Evolutionary conservation across 2,329 filamentous ascomycete genomes (phyloP).

Genomic region (Ceratocystis cacaofunesta): DNA sequence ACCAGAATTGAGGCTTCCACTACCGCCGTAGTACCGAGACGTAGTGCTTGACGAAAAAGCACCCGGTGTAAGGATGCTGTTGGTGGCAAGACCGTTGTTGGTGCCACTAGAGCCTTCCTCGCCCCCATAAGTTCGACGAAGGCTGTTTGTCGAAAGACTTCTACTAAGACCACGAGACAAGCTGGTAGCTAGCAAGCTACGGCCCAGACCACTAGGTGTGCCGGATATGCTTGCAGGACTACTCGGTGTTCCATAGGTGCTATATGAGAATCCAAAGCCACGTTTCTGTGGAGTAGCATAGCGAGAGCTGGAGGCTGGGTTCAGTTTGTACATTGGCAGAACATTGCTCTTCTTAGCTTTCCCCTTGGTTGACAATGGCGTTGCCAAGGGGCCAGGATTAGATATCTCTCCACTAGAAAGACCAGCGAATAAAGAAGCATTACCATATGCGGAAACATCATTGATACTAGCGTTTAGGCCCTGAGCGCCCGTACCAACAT

Average conservation of each 20-base stretch:
- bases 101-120: slow-evolving; percentile 40
- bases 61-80: slow-evolving; percentile 67
- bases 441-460: slow-evolving; percentile 80
- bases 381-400: slow-evolving; percentile 81
- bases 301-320: slow-evolving; percentile 63
- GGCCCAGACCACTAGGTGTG: slow-evolving; percentile 51
- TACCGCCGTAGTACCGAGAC: slow-evolving; percentile 49
- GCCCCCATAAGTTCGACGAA: slow-evolving; percentile 65
- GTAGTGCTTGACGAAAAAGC: slow-evolving; percentile 60
- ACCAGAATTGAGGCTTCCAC: slow-evolving; percentile 41
- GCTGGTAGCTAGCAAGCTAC: slow-evolving; percentile 51
- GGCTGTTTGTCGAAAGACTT: slow-evolving; percentile 75
- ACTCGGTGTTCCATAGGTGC: slow-evolving; percentile 71
- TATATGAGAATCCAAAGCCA: slow-evolving; percentile 86
- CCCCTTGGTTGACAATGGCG: slow-evolving; percentile 60
- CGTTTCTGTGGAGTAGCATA: slow-evolving; percentile 73
- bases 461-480: slow-evolving; percentile 63
- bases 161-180: slow-evolving; percentile 61
- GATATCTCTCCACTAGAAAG: slow-evolving; percentile 45
- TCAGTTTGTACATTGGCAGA: slow-evolving; percentile 75
- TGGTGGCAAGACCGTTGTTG: slow-evolving; percentile 3
- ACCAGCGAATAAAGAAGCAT: slow-evolving; percentile 68
- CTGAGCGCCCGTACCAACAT: slow-evolving; percentile 32
- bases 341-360: slow-evolving; percentile 68
- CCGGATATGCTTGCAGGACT: slow-evolving; percentile 48